These are phyloP conservation scores for Agaricus blazei DNA, from an alignment of 768 basidiomycete genomes.

Conservation along the genomic window DNA sequence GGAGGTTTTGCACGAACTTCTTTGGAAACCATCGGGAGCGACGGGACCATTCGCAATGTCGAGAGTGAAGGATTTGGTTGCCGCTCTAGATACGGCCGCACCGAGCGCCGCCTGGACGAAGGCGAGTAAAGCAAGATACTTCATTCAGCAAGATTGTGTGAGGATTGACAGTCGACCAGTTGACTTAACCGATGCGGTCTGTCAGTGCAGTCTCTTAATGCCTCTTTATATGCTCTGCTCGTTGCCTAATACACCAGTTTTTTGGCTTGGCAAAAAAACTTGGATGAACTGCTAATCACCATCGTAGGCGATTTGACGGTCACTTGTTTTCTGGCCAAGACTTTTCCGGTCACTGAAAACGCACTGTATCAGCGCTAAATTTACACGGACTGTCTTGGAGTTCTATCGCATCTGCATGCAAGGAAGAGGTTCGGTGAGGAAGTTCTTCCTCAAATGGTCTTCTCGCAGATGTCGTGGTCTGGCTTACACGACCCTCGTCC, in stretches of 20 bases:
- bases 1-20: conserved; percentile 5
- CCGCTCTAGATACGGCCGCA: conserved; percentile 9
- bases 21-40: conserved; percentile 36
- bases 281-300: no score
- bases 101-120: conserved; percentile 19
- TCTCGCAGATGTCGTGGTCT: not conserved
- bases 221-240: not conserved
- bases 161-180: conserved; percentile 5
- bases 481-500: not conserved
- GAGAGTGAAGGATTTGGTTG: conserved; percentile 21
- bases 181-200: conserved; percentile 1
- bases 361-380: no score
- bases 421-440: conserved; percentile 3
- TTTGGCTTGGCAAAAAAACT: not conserved
- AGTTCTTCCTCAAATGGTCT: conserved; percentile 2
- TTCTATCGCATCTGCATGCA: not conserved
- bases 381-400: no score
- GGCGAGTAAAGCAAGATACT: conserved; percentile 7
- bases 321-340: no score
- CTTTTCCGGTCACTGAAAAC: no score
- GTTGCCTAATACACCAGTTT: not conserved
- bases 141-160: not conserved
- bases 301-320: no score
- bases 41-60: conserved; percentile 32
- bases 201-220: not conserved